These are phyloP conservation scores for Eucalyptus polyanthemos DNA, from an alignment of 345 rosid species.

Conservation along the genomic window DNA sequence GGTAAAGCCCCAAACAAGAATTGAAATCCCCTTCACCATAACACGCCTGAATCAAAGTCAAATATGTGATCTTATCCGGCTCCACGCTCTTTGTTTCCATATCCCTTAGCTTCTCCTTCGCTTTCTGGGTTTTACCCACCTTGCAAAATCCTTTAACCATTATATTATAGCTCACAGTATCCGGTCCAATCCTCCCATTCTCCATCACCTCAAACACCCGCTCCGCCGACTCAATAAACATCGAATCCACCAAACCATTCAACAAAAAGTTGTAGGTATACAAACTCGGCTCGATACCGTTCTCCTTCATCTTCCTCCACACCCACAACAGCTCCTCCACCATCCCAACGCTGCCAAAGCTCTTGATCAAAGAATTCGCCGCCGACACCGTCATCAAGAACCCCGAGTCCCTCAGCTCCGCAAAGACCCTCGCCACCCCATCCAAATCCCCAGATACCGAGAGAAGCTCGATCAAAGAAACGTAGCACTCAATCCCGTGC, in stretches of 20 bases:
- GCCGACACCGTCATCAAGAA: slow-evolving; percentile 44
- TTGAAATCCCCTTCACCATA: slow-evolving; percentile 56
- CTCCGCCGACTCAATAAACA: slow-evolving; percentile 73
- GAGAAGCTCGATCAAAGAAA: slow-evolving; percentile 52
- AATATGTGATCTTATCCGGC: slow-evolving; percentile 75
- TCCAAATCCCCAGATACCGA: slow-evolving; percentile 30
- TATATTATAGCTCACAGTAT: slow-evolving; percentile 67
- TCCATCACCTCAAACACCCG: slow-evolving; percentile 76
- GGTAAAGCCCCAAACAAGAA: slow-evolving; percentile 64
- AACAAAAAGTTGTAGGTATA: slow-evolving; percentile 71
- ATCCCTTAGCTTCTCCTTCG: slow-evolving; percentile 40
- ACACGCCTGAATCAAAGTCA: slow-evolving; percentile 77
- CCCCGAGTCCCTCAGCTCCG: slow-evolving; percentile 26
- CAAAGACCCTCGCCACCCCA: slow-evolving; percentile 29
- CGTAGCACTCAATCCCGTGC: slow-evolving; percentile 67
- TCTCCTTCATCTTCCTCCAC: slow-evolving; percentile 92
- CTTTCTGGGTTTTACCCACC: slow-evolving; percentile 55
- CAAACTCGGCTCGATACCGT: slow-evolving; percentile 71
- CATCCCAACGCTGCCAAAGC: slow-evolving; percentile 79
- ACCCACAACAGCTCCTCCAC: slow-evolving; percentile 93
- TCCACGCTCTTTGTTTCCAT: slow-evolving; percentile 60
- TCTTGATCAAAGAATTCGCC: slow-evolving; percentile 61
- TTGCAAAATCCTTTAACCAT: slow-evolving; percentile 87
- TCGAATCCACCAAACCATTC: slow-evolving; percentile 70
- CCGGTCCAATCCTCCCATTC: slow-evolving; percentile 56